A percentile compares a stretch with the other conserved stretches of the same genome.
phyloP scores from a whole-genome alignment of 495 filamentous ascomycete species.

The Cryomyces minteri region DNA sequence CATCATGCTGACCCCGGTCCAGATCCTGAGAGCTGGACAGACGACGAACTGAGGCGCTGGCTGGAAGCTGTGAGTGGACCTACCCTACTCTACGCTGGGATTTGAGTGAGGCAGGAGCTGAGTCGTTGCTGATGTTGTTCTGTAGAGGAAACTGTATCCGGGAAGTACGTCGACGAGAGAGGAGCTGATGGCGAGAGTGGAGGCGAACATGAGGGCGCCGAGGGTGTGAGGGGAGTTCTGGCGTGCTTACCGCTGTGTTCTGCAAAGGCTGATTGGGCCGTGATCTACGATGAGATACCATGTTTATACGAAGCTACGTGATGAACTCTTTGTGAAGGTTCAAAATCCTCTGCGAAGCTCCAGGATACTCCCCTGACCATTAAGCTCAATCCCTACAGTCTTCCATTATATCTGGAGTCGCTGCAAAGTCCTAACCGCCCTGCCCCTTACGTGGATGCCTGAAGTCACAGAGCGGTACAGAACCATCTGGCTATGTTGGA shows the following conservation, averaged over 20 bases:
- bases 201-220: constrained; percentile 49
- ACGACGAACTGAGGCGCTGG: constrained; percentile 10
- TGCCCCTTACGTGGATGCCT: no score
- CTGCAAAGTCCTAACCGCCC: no score
- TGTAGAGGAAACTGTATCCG: constrained; percentile 59
- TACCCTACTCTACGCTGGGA: neutral
- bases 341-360: neutral
- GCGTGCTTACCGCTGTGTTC: neutral
- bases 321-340: no score
- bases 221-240: neutral
- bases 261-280: neutral
- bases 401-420: no score
- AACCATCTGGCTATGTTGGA: no score
- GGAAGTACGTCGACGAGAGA: constrained; percentile 46
- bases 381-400: neutral
- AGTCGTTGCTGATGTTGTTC: neutral
- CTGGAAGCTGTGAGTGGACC: constrained; percentile 4
- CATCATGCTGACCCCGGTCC: neutral
- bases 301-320: neutral
- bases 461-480: no score
- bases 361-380: neutral
- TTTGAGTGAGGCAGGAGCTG: neutral
- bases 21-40: constrained; percentile 9
- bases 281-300: neutral
- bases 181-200: constrained; percentile 62